These are phyloP conservation scores for Xylaria grammica DNA, from an alignment of 495 filamentous ascomycete species.

Conservation along the genomic window DNA sequence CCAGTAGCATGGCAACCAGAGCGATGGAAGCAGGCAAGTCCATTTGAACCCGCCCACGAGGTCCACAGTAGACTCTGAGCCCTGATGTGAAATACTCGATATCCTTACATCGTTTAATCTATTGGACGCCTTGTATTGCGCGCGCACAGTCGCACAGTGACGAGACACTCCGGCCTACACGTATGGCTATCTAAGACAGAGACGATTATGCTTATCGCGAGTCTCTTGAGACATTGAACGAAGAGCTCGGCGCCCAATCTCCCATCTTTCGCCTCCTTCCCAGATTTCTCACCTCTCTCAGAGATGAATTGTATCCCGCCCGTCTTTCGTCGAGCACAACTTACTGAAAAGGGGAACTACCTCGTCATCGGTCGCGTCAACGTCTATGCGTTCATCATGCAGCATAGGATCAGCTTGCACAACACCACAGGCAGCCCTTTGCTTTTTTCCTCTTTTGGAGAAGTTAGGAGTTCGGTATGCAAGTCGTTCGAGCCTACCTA, in stretches of 20 bases:
- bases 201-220: conserved; percentile 16
- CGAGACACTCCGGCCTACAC: conserved; percentile 8
- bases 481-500: not conserved
- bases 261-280: not conserved
- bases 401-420: not conserved
- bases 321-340: not conserved
- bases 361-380: too few species aligned
- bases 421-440: not conserved
- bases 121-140: conserved; percentile 17
- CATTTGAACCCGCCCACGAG: too few species aligned
- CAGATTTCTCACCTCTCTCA: not conserved
- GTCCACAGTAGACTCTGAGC: not conserved
- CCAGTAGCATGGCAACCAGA: too few species aligned
- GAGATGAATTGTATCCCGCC: too few species aligned
- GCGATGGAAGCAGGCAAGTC: too few species aligned
- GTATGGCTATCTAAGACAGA: conserved; percentile 13
- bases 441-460: not conserved
- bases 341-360: not conserved
- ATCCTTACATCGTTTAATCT: not conserved
- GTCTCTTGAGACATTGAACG: conserved; percentile 5
- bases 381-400: not conserved
- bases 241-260: not conserved
- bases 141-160: conserved; percentile 13
- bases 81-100: not conserved
- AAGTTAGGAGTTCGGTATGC: not conserved